Evolutionary conservation across 2,329 filamentous ascomycete genomes (phyloP).

Genomic region (Hypoxylon sp.): DNA sequence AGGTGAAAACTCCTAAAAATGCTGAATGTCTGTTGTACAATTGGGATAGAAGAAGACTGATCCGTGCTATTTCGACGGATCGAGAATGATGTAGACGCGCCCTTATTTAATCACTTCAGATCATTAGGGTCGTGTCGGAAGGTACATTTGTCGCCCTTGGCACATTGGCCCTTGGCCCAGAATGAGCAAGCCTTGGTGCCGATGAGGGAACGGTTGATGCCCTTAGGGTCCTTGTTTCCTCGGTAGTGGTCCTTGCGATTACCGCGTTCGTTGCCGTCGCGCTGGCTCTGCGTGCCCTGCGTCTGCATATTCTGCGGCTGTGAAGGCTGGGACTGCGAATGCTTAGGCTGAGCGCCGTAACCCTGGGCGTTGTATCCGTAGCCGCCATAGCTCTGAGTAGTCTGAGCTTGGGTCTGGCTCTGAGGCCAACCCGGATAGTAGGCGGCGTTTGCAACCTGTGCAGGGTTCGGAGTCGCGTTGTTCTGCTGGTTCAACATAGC

Average conservation of each 20-base stretch:
- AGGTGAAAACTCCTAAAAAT: constrained; percentile 26
- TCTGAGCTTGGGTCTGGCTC: constrained; percentile 35
- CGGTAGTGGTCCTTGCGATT: constrained; percentile 57
- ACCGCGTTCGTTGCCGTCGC: constrained; percentile 50
- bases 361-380: constrained; percentile 36
- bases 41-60: neutral
- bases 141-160: constrained; percentile 79
- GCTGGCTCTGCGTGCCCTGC: constrained; percentile 41
- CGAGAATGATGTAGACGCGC: neutral
- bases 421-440: constrained; percentile 45
- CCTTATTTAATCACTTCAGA: constrained; percentile 43
- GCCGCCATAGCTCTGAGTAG: constrained; percentile 24
- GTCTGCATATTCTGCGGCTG: constrained; percentile 19
- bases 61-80: neutral
- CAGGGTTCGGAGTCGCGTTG: constrained; percentile 11
- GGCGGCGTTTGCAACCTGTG: constrained; percentile 12
- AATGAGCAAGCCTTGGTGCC: constrained; percentile 79
- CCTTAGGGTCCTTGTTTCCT: constrained; percentile 58
- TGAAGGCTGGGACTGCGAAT: constrained; percentile 15
- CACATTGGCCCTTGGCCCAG: constrained; percentile 78
- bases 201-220: constrained; percentile 69
- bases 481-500: constrained; percentile 15
- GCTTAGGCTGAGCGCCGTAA: constrained; percentile 14
- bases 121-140: constrained; percentile 72
- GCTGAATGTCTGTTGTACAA: constrained; percentile 25